Percentiles rank a stretch among this genome's conserved stretches.
These are phyloP conservation scores for Annona squamosa DNA, from an alignment of 164 flowering plant species.

Conservation along the genomic window DNA sequence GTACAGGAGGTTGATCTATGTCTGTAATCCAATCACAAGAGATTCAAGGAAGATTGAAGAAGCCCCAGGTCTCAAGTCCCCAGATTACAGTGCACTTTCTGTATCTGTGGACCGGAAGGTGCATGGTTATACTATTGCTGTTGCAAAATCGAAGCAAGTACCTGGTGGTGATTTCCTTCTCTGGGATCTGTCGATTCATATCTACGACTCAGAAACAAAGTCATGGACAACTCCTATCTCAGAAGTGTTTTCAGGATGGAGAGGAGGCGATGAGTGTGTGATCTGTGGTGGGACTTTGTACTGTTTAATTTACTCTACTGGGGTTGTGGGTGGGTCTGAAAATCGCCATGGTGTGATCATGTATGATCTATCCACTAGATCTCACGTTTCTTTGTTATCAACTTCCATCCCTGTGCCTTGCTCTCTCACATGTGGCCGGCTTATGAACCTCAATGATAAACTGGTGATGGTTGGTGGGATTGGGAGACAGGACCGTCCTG, in stretches of 20 bases:
- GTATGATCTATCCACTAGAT: slow-evolving; percentile 45
- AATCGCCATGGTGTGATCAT: slow-evolving; percentile 62
- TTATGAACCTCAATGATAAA: slow-evolving; percentile 79
- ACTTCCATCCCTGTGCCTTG: slow-evolving; percentile 71
- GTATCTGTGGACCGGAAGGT: slow-evolving; percentile 47
- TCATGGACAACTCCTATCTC: slow-evolving; percentile 53
- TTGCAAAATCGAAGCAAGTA: slow-evolving; percentile 79
- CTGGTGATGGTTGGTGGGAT: slow-evolving; percentile 95
- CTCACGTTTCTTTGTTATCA: slow-evolving; percentile 40
- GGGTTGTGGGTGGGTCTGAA: slow-evolving; percentile 38
- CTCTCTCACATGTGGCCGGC: slow-evolving; percentile 79
- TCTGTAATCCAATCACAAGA: slow-evolving; percentile 80
- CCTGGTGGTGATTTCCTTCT: slow-evolving; percentile 63
- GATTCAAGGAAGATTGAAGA: slow-evolving; percentile 37
- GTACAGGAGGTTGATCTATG: slow-evolving; percentile 48
- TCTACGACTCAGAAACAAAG: slow-evolving; percentile 54
- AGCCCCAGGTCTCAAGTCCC: slow-evolving; percentile 51
- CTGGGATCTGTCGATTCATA: slow-evolving; percentile 79
- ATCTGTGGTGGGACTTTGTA: slow-evolving; percentile 70
- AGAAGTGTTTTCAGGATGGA: slow-evolving; percentile 85
- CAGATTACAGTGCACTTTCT: slow-evolving; percentile 79
- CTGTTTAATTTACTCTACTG: slow-evolving; percentile 72
- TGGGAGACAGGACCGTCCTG: slow-evolving; percentile 71
- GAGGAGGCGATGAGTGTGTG: slow-evolving; percentile 87
- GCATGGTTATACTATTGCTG: slow-evolving; percentile 41